These are phyloP conservation scores for Flaveria sonorensis DNA, from an alignment of 129 eudicot genomes.

Conservation along the genomic window DNA sequence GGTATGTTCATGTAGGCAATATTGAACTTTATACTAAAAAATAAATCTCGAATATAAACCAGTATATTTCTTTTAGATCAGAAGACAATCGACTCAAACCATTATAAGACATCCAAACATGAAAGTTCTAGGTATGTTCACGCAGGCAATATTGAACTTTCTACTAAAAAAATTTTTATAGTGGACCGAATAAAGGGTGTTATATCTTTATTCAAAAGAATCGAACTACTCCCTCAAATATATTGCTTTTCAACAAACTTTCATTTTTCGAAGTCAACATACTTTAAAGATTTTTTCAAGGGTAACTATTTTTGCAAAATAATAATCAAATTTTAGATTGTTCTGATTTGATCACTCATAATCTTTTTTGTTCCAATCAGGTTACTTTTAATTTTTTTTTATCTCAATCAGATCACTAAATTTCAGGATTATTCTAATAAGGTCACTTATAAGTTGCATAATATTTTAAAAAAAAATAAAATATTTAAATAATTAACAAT, in stretches of 20 bases:
- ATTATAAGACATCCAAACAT: background rate
- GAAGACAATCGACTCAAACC: background rate
- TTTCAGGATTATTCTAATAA: no score
- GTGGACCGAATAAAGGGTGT: background rate
- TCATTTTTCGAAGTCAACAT: background rate
- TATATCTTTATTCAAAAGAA: conserved; percentile 17
- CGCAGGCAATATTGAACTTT: background rate
- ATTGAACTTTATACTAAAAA: background rate
- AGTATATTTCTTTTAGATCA: background rate
- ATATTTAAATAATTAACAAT: no score
- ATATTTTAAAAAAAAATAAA: no score
- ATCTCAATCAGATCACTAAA: no score
- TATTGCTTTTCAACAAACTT: background rate
- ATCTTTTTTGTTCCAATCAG: no score
- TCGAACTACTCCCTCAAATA: conserved; percentile 24
- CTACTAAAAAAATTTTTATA: background rate
- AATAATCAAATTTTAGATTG: no score
- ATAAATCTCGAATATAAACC: background rate
- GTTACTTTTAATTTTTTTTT: no score
- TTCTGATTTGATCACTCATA: no score
- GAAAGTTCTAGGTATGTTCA: background rate
- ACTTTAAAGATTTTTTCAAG: background rate
- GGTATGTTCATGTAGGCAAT: background rate
- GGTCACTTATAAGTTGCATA: no score
- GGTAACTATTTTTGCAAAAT: no score